Base-by-base conservation (phyloP, 495 filamentous ascomycete species). In the Letharia columbiana region DNA sequence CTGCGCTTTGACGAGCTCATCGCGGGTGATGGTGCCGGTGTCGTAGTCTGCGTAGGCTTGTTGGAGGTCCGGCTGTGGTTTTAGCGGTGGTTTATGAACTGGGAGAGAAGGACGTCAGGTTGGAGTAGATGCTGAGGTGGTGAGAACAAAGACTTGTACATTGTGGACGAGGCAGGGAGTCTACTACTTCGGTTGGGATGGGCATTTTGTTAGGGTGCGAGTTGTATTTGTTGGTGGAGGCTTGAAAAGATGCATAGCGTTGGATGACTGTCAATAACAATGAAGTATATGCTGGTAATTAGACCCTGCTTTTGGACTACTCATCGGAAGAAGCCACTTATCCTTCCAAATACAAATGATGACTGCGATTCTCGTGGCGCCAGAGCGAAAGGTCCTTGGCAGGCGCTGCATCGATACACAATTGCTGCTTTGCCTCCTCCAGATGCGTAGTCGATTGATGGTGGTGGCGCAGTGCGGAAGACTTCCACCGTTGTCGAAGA, bases 171-270 rank as follows among this genome's bases (percentile, higher is more conserved):
- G 77, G 77, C 40, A 79, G 68, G n/a, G 77, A 79, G 60, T 77
- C 77, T 33, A 79, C 77, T 28, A 77, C 73, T 69, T 78, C 76
- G 15, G 74, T 78, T 63, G 74, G 73, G 44, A 77, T 76, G 28
- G 72, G 71, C 70, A 71, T 70, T 15, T 18, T 67, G 45, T 49
- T 52, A 28, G n/a, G 49, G 20, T n/a, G 10, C 20, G 45, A 11
- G 20, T 12, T 9, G 9, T 12, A 4, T 11, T 0, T 23, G 11
- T 28, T 12, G 3, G 49, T 28, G 10, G 3, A 52, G 49, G 23
- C n/a, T 52, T 28, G n/a, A 12, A 52, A 49, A 28, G 45, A 4
- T 49, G 20, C 45, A 20, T 49, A 23, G 45, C 23, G 8, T n/a
- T 3, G 10, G 20, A 28, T 12, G 5, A 4, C 6, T 52, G 49